Percentiles rank a stretch among this genome's conserved stretches.
phyloP scores from a whole-genome alignment of 768 basidiomycete genomes.

The Calocera viscosa region DNA sequence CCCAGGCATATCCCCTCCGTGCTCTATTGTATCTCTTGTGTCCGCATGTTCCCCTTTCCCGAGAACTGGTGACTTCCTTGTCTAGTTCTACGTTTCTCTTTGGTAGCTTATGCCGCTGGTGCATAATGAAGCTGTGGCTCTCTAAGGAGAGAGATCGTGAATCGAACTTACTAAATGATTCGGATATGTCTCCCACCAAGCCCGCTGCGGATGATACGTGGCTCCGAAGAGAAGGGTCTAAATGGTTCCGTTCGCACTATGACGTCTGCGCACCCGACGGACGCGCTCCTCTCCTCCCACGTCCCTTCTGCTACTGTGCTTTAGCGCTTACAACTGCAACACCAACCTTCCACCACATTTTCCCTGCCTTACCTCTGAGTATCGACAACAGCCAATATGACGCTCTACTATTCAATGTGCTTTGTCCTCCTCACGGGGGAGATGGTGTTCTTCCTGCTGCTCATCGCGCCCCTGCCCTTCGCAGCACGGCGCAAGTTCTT shows the following conservation, averaged over 20 bases:
- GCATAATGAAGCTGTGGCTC: constrained; percentile 7
- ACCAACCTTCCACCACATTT: background rate
- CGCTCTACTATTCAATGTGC: constrained; percentile 48
- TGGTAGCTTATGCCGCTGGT: background rate
- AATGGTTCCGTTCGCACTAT: background rate
- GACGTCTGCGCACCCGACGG: background rate
- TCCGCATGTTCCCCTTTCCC: background rate
- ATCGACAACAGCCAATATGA: background rate
- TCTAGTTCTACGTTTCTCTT: constrained; percentile 1
- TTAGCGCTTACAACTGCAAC: background rate
- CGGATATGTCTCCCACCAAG: no score
- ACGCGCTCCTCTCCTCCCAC: background rate
- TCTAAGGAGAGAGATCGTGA: background rate
- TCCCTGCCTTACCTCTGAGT: background rate
- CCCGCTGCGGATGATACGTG: background rate
- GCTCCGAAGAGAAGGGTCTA: background rate
- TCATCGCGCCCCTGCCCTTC: constrained; percentile 80
- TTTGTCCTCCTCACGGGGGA: constrained; percentile 71
- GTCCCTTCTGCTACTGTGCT: background rate
- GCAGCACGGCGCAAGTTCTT: constrained; percentile 35
- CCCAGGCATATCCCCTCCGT: background rate
- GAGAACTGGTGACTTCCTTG: background rate
- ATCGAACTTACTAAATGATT: background rate
- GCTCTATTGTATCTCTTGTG: background rate
- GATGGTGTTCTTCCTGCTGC: constrained; percentile 74